A percentile compares a stretch with the other conserved stretches of the same genome.
Evolutionary conservation across 352 stramenopile genomes (phyloP).

Genomic region (Salisapilia sapeloensis): DNA sequence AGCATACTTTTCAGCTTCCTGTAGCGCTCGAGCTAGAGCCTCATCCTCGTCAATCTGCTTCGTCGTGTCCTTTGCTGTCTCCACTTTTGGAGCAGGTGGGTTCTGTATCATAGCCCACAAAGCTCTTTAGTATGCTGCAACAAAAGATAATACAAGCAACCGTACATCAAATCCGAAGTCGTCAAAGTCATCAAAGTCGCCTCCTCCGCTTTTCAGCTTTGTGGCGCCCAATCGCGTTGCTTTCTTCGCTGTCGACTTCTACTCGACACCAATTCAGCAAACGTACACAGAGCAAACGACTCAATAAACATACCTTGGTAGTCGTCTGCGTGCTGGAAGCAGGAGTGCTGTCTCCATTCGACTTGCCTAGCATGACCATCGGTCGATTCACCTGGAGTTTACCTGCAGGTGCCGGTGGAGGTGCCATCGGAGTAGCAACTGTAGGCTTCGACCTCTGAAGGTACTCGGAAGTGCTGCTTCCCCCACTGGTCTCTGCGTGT

Average conservation of each 20-base stretch:
- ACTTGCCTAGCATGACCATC: slow-evolving; percentile 53
- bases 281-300: neutral
- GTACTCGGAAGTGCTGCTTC: slow-evolving; percentile 12
- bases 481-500: slow-evolving; percentile 33
- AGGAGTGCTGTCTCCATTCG: slow-evolving; percentile 18
- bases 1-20: slow-evolving; percentile 62
- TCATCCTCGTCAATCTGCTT: slow-evolving; percentile 83
- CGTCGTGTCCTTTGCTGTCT: slow-evolving; percentile 11
- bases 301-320: slow-evolving; percentile 19
- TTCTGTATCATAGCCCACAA: slow-evolving; percentile 19
- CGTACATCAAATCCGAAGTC: slow-evolving; percentile 73
- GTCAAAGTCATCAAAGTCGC: slow-evolving; percentile 82
- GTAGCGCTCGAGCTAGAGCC: slow-evolving; percentile 58
- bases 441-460: too few relatives aligned
- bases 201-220: slow-evolving; percentile 42
- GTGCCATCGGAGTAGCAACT: slow-evolving; percentile 17
- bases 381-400: slow-evolving; percentile 39
- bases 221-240: slow-evolving; percentile 45
- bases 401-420: slow-evolving; percentile 1
- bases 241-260: slow-evolving; percentile 35
- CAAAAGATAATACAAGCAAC: neutral
- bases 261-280: neutral
- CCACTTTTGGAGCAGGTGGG: slow-evolving; percentile 20
- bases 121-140: neutral
- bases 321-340: slow-evolving; percentile 35